phyloP scores from a whole-genome alignment of 148 eudicot genomes.

The Vaccinium macrocarpon region DNA sequence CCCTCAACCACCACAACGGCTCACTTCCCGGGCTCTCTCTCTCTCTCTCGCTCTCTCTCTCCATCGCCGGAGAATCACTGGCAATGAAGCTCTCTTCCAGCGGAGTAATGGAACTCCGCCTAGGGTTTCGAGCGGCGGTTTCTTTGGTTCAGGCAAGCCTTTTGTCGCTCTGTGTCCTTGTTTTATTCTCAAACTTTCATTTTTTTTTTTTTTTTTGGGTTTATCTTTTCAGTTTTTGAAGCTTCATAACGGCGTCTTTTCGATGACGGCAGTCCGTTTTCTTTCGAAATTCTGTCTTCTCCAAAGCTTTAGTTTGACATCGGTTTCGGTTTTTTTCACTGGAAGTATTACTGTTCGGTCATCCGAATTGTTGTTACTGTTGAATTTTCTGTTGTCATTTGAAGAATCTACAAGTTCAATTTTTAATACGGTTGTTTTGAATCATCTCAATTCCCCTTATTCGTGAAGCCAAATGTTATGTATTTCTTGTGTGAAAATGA shows the following conservation, averaged over 20 bases:
- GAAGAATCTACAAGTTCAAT: background rate
- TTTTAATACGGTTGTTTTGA: no score
- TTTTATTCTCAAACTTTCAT: background rate
- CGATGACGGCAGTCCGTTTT: background rate
- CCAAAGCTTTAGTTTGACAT: no score
- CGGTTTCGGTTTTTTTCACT: background rate
- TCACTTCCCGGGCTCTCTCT: background rate
- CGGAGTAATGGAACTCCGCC: conserved; percentile 15
- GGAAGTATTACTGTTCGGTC: background rate
- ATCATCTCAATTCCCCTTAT: background rate
- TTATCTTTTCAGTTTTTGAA: background rate
- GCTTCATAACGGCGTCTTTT: background rate
- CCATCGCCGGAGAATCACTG: background rate
- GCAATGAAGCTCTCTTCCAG: conserved; percentile 13
- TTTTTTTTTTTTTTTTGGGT: background rate
- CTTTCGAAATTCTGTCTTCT: background rate
- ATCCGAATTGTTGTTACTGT: background rate
- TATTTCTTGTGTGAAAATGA: background rate
- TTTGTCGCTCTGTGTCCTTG: background rate
- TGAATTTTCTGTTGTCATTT: background rate
- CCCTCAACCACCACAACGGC: background rate
- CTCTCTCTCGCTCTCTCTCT: conserved; percentile 16
- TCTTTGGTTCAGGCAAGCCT: conserved; percentile 23
- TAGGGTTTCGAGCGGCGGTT: conserved; percentile 13
- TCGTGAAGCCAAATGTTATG: background rate